Evolutionary conservation across 148 eudicot species (phyloP).

Genomic region (Spergularia marina): DNA sequence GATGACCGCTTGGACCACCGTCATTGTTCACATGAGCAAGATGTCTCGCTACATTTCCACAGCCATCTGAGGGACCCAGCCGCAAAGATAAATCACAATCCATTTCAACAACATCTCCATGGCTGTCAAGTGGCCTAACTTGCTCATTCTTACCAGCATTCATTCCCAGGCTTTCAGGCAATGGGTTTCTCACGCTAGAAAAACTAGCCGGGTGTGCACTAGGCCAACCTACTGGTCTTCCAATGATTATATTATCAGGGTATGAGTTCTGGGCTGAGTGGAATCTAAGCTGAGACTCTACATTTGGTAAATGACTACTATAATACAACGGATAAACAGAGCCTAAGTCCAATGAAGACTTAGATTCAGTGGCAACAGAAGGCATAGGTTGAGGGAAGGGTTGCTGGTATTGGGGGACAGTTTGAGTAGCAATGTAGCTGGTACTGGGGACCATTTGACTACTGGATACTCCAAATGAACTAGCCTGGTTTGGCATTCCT

Average conservation of each 20-base stretch:
- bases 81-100: conserved; percentile 79
- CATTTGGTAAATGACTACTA: conserved; percentile 41
- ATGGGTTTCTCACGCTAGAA: conserved; percentile 36
- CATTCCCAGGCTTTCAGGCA: conserved; percentile 25
- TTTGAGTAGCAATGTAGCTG: conserved; percentile 28
- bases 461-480: conserved; percentile 29
- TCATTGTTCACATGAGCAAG: conserved; percentile 23
- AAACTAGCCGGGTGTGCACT: conserved; percentile 36
- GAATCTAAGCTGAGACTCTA: conserved; percentile 32
- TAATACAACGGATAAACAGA: conserved; percentile 71
- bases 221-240: conserved; percentile 63
- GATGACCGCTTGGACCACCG: conserved; percentile 38
- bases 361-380: conserved; percentile 30
- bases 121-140: conserved; percentile 26
- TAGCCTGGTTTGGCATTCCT: conserved; percentile 24
- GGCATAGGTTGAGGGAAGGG: conserved; percentile 31
- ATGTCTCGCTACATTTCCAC: conserved; percentile 26
- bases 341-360: conserved; percentile 30
- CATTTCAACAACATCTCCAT: conserved; percentile 30
- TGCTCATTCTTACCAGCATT: conserved; percentile 21
- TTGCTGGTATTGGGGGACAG: conserved; percentile 26
- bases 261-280: conserved; percentile 39
- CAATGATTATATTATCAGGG: conserved; percentile 49
- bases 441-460: conserved; percentile 29
- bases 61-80: conserved; percentile 55